phyloP scores from a whole-genome alignment of 306 rosid genomes.

The Dryas drummondii region DNA sequence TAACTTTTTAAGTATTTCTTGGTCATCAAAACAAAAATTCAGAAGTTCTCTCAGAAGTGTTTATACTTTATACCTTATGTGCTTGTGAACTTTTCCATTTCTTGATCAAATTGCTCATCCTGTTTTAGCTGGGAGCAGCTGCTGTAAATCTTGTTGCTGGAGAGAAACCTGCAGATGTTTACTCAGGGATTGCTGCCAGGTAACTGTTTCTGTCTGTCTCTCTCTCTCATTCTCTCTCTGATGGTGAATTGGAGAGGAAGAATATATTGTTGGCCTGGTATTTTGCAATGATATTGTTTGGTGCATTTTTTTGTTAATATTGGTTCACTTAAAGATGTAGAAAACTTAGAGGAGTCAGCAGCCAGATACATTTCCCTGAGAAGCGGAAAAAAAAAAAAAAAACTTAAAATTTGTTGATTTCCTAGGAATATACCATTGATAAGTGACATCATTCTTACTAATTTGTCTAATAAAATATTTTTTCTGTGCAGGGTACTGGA shows the following conservation, averaged over 20 bases:
- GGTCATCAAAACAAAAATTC: not conserved
- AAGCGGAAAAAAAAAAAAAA: not conserved
- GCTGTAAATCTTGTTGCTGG: conserved; percentile 92
- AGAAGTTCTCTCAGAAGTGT: not conserved
- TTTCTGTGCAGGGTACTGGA: conserved; percentile 79
- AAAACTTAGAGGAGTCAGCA: not conserved
- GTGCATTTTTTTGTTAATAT: not conserved
- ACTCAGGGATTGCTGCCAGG: conserved; percentile 94
- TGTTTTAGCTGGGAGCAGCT: conserved; percentile 82
- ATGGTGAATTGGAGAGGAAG: not conserved
- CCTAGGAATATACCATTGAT: not conserved
- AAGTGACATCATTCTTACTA: not conserved
- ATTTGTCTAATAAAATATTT: conserved; percentile 7
- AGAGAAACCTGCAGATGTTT: conserved; percentile 93
- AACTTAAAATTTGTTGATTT: not conserved
- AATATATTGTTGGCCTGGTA: not conserved
- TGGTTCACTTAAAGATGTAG: not conserved
- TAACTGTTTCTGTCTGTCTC: conserved; percentile 18
- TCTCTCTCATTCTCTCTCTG: not conserved
- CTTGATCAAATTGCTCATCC: conserved; percentile 5
- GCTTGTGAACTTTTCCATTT: not conserved
- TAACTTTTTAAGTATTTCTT: not conserved
- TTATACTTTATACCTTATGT: not conserved
- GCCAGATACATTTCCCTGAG: not conserved
- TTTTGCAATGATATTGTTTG: not conserved